Percentiles rank a stretch among this genome's conserved stretches.
Conservation (phyloP, 331 rosid species). For the Prunus yedoensis region DNA sequence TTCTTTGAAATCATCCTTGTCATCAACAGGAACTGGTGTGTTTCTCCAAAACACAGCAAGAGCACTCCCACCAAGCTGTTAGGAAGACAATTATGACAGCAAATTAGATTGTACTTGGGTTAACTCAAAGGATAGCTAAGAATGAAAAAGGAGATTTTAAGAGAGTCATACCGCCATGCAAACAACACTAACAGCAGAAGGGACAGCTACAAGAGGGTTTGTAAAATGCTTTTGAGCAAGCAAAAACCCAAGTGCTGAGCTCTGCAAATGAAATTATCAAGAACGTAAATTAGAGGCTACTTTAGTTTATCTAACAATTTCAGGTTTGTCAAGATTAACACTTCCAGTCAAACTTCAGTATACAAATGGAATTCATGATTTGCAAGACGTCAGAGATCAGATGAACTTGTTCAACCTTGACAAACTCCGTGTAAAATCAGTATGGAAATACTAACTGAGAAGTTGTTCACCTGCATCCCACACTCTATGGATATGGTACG, state of each 20-base stretch:
- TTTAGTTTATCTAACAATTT: not conserved
- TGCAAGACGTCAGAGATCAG: slow-evolving; percentile 1
- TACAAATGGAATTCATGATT: not conserved
- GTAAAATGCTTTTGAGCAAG: slow-evolving; percentile 95
- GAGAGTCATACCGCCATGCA: slow-evolving; percentile 82
- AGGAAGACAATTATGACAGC: not conserved
- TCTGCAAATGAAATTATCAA: slow-evolving; percentile 38
- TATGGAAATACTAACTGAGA: slow-evolving; percentile 15
- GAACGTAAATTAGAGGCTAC: not conserved
- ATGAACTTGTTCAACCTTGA: not conserved
- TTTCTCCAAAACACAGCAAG: slow-evolving; percentile 94
- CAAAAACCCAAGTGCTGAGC: slow-evolving; percentile 93
- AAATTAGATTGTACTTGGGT: not conserved
- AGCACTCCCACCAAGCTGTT: slow-evolving; percentile 93
- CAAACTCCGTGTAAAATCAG: not conserved
- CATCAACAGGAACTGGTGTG: slow-evolving; percentile 69
- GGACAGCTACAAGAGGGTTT: slow-evolving; percentile 92
- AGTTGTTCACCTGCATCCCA: slow-evolving; percentile 80
- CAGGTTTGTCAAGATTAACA: too few relatives aligned
- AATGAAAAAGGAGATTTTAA: slow-evolving; percentile 3
- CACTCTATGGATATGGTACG: slow-evolving; percentile 96
- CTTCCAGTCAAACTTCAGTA: too few relatives aligned
- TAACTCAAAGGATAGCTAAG: not conserved
- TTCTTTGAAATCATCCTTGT: slow-evolving; percentile 91
- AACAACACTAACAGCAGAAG: slow-evolving; percentile 94